Base-by-base conservation (phyloP, 1,284 basidiomycete genomes). In the Trametes polyzona region DNA sequence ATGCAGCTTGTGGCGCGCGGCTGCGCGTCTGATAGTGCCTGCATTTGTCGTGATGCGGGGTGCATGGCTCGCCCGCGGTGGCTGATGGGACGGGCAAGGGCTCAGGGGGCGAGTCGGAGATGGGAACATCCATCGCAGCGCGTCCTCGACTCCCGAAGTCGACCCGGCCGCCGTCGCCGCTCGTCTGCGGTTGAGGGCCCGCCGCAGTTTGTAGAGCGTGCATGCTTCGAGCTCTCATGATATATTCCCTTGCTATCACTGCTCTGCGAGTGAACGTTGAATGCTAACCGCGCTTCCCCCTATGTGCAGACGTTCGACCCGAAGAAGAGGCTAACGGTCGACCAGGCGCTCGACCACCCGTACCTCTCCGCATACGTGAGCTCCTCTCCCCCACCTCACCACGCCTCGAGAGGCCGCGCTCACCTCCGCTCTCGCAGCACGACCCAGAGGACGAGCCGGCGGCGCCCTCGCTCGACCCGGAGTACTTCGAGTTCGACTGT, bases 401-500 rank as follows among this genome's bases (percentile, higher is more conserved):
- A n/a, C 29, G 11, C 19, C 36, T 16, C 27, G 19, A 16, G 32
- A n/a, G 32, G 43, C 17, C 32, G 36, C 17, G 17, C 16, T 40
- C 21, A 19, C 19, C 19, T 16, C 9, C 44, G 23, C 42, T 27
- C n/a, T 17, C 35, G 17, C 44, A 12, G 84, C 91, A 94, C 68
- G 93, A 95, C 71, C 88, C 92, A 1, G 83, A 86, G 55, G 93
- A 96, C 71, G 93, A 95, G 70, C 92, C 92, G 2, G 77, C 77
- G 32, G 85, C 87, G n/a, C 77, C 80, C 49, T 84, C 90, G 3
- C 79, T 95, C 36, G 88, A 89, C 67, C 86, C 92, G 11, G 83
- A 86, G 52, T 94, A 94, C 72, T 96, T 96, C 73, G 86, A 95
- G 69, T 95, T 94, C 69, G 91, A 93, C 71, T 77, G 85, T 87